Evolutionary conservation across 495 filamentous ascomycete genomes (phyloP), one percentile per base, ranked within the genome.

Genomic region (Bryoglossum gracile): DNA sequence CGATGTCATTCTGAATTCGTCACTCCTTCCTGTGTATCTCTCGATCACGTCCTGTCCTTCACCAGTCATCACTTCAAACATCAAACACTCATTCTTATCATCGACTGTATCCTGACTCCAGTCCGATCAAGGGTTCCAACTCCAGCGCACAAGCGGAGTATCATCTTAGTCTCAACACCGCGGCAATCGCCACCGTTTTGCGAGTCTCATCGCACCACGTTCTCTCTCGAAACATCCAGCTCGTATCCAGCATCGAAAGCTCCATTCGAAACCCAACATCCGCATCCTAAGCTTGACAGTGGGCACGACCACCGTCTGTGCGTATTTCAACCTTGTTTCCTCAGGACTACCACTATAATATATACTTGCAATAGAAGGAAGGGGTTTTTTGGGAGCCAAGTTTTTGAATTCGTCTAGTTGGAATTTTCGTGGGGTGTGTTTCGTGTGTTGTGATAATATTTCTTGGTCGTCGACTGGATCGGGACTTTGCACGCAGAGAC

Each of bases 281-380:
- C 14, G 18, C 26, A 30, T 13, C 6, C 26, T 30, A 35, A 24
- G n/a, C 16, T 22, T 44, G 48, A 38, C 23, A 45, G 30, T 14
- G 23, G 11, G 41, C 40, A 45, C 39, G 28, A 50, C 35, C 45
- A 26, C 23, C 35, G 21, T 32, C 46, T 19, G 48, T 44, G 48
- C 40, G 33, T n/a, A 11, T 14, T 16, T 3, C 19, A 42, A 37
- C 34, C 28, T 24, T 26, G 22, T 18, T 35, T 13, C 30, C 16
- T 22, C n/a, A 9, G 25, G 16, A 18, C 21, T 50, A 22, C 14
- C 18, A 25, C 39, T 8, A 13, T 36, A 10, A 13, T 11, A 23
- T 13, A 18, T 4, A 9, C 3, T 4, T 10, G 13, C 10, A 18
- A 10, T 38, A 19, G 24, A 9, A 17, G 13, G 13, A 30, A n/a